phyloP scores from a whole-genome alignment of 2,329 filamentous ascomycete genomes.

The Exserohilum rostratum region DNA sequence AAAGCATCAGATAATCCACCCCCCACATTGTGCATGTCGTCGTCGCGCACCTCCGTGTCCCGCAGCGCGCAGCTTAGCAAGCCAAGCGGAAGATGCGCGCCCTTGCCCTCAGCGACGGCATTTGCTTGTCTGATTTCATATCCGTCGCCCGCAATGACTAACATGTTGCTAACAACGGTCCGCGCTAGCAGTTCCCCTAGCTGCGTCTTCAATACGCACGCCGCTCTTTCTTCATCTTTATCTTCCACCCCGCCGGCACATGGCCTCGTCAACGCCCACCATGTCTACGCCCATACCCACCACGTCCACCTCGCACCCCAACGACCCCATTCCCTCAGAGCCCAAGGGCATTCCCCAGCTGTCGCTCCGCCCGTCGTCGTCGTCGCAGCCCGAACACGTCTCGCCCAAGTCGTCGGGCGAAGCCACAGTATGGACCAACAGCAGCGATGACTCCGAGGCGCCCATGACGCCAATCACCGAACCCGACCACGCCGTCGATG shows the following conservation, averaged over 20 bases:
- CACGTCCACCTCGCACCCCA: constrained; percentile 53
- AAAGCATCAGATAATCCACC: constrained; percentile 18
- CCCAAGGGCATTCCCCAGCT: constrained; percentile 45
- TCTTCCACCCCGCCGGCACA: constrained; percentile 22
- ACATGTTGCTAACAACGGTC: constrained; percentile 38
- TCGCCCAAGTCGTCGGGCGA: constrained; percentile 51
- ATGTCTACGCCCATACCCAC: constrained; percentile 45
- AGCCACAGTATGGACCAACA: constrained; percentile 49
- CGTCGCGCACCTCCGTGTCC: constrained; percentile 2
- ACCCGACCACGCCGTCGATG: constrained; percentile 49
- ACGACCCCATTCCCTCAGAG: constrained; percentile 55
- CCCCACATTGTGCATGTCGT: constrained; percentile 6
- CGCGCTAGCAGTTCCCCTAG: constrained; percentile 27
- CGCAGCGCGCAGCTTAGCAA: constrained; percentile 8
- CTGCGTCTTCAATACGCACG: constrained; percentile 24
- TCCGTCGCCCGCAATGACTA: constrained; percentile 7
- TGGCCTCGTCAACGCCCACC: constrained; percentile 29
- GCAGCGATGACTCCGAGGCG: constrained; percentile 51
- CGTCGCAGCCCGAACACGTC: constrained; percentile 36
- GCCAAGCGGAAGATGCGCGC: neutral
- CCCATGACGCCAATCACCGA: constrained; percentile 54
- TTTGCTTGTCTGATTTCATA: neutral
- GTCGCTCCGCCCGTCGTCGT: constrained; percentile 17
- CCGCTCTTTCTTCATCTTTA: constrained; percentile 12
- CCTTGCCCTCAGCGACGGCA: neutral